Conservation (phyloP, 2,329 filamentous ascomycete genomes). For the Trichoderma sp. region DNA sequence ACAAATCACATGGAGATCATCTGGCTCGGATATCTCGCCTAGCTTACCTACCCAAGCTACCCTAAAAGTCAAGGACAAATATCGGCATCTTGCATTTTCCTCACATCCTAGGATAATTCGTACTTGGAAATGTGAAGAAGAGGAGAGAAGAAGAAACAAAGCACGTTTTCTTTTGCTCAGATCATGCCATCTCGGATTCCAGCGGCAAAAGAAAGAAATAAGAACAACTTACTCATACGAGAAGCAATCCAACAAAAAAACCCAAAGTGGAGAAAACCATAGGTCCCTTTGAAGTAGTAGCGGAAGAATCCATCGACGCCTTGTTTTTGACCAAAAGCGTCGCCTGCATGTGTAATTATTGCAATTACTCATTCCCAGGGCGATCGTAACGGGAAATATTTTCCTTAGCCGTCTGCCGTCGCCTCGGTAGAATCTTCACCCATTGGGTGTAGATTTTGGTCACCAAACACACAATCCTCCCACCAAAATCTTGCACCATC, state of each 20-base stretch:
- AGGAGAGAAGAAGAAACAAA: not conserved
- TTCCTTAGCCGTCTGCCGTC: too few relatives aligned
- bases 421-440: too few relatives aligned
- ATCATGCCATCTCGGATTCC: not conserved
- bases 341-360: not conserved
- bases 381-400: too few relatives aligned
- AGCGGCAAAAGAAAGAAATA: not conserved
- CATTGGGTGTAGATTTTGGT: not conserved
- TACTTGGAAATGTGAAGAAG: not conserved
- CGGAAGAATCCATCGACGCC: not conserved
- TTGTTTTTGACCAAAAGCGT: not conserved
- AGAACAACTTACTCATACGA: not conserved
- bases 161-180: not conserved
- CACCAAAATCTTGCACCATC: not conserved
- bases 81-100: not conserved
- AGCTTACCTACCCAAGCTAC: not conserved
- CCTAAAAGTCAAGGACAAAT: not conserved
- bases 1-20: not conserved
- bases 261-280: not conserved
- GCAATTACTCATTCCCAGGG: not conserved
- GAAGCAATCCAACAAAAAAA: not conserved
- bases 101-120: too few relatives aligned
- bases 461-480: not conserved
- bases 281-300: not conserved
- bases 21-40: slow-evolving; percentile 2